A percentile compares a stretch with the other conserved stretches of the same genome.
Conservation (phyloP, 163 green algal genomes). For the Smithsoniella earleae region DNA sequence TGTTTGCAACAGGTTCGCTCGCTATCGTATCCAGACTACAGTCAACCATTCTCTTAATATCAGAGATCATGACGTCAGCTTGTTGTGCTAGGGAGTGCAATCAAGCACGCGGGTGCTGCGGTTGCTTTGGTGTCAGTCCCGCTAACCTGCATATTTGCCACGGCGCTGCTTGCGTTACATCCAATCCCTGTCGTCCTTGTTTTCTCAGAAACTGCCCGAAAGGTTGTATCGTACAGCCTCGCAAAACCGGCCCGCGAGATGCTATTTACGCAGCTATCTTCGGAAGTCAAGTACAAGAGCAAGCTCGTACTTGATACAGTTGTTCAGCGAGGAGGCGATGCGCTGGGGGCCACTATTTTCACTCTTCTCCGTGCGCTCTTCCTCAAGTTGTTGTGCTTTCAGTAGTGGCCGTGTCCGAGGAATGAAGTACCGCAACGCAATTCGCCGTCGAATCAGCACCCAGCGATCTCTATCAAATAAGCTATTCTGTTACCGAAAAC, state of each 20-base stretch:
- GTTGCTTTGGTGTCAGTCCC: conserved; percentile 38
- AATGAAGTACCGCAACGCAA: no score
- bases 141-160: conserved; percentile 38
- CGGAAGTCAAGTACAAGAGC: conserved; percentile 65
- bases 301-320: conserved; percentile 61
- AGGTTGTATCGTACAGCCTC: conserved; percentile 56
- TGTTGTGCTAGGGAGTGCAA: not conserved
- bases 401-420: no score
- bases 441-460: no score
- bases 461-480: no score
- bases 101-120: conserved; percentile 38
- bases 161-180: conserved; percentile 33
- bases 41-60: not conserved
- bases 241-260: conserved; percentile 57
- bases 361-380: not conserved
- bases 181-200: conserved; percentile 41
- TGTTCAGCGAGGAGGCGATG: conserved; percentile 44
- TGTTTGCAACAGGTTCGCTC: conserved; percentile 9
- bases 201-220: conserved; percentile 47
- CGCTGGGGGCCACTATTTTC: conserved; percentile 39
- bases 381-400: no score
- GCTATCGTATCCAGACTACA: not conserved
- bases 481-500: no score
- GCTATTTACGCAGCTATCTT: conserved; percentile 67
- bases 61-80: not conserved